These are phyloP conservation scores for Tribonema minus DNA, from an alignment of 108 stramenopile genomes.

Conservation along the genomic window DNA sequence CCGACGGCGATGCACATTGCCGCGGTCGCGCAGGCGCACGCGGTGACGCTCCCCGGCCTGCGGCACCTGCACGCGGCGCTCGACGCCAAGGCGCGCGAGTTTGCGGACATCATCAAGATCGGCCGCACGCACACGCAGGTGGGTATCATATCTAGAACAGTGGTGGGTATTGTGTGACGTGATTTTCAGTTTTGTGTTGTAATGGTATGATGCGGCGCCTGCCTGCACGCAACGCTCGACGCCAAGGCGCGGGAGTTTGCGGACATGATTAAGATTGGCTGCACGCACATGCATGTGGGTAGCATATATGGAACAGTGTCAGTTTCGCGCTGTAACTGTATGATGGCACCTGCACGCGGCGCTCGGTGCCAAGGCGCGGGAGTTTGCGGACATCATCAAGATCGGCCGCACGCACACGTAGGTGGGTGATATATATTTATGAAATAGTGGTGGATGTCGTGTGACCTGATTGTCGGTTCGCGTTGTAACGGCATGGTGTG, in stretches of 20 bases:
- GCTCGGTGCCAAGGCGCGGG: conserved; percentile 64
- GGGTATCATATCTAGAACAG: too few relatives aligned
- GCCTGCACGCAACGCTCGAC: conserved; percentile 65
- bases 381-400: conserved; percentile 82
- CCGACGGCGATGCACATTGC: conserved; percentile 98
- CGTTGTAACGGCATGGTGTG: too few relatives aligned
- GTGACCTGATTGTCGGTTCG: too few relatives aligned
- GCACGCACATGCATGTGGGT: too few relatives aligned
- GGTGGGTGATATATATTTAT: too few relatives aligned
- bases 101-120: conserved; percentile 83
- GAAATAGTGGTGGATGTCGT: too few relatives aligned
- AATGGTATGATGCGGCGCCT: too few relatives aligned
- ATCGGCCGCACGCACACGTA: conserved; percentile 94
- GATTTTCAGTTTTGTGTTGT: too few relatives aligned
- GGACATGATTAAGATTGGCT: too few relatives aligned
- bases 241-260: conserved; percentile 70
- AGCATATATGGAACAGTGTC: too few relatives aligned
- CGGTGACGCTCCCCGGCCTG: conserved; percentile 66
- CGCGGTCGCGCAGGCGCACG: conserved; percentile 61
- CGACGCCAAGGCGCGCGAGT: conserved; percentile 67
- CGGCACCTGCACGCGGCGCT: conserved; percentile 66
- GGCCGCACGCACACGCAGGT: conserved; percentile 94
- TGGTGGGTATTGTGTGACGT: too few relatives aligned
- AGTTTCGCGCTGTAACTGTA: too few relatives aligned
- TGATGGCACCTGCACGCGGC: conserved; percentile 64